Evolutionary conservation across 805 yeast species (phyloP).

Genomic region (Novakomyces olei): DNA sequence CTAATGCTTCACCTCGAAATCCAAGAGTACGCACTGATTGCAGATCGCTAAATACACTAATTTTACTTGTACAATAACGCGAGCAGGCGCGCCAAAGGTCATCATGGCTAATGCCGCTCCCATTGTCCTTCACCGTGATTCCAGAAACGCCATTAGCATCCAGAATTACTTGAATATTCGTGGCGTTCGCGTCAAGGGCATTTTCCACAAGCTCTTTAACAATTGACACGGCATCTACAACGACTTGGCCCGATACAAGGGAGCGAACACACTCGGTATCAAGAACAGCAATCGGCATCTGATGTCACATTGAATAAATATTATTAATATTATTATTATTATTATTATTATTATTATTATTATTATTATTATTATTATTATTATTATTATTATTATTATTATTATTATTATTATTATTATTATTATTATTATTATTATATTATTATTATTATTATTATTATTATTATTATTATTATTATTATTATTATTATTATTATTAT

Average conservation of each 20-base stretch:
- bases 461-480: too few relatives aligned
- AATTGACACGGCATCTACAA: conserved; percentile 6
- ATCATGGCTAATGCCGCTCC: conserved; percentile 40
- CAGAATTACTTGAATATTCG: conserved; percentile 6
- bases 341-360: too few relatives aligned
- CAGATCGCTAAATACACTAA: conserved; percentile 43
- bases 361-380: too few relatives aligned
- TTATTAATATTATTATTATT: too few relatives aligned
- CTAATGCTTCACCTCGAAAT: conserved; percentile 71
- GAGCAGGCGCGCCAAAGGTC: conserved; percentile 54
- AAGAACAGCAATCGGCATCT: too few relatives aligned
- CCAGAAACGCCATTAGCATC: conserved; percentile 8
- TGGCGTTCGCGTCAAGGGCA: conserved; percentile 11
- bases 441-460: too few relatives aligned
- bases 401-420: too few relatives aligned
- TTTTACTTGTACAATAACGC: conserved; percentile 61
- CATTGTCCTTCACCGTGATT: conserved; percentile 41
- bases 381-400: too few relatives aligned
- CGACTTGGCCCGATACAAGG: conserved; percentile 7
- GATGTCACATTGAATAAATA: too few relatives aligned
- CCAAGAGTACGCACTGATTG: conserved; percentile 47
- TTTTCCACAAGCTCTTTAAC: conserved; percentile 11
- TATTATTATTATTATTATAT: too few relatives aligned
- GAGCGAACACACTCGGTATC: conserved; percentile 6
- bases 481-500: too few relatives aligned